Base-by-base conservation (phyloP, 495 filamentous ascomycete species). In the Baudoinia panamericana region DNA sequence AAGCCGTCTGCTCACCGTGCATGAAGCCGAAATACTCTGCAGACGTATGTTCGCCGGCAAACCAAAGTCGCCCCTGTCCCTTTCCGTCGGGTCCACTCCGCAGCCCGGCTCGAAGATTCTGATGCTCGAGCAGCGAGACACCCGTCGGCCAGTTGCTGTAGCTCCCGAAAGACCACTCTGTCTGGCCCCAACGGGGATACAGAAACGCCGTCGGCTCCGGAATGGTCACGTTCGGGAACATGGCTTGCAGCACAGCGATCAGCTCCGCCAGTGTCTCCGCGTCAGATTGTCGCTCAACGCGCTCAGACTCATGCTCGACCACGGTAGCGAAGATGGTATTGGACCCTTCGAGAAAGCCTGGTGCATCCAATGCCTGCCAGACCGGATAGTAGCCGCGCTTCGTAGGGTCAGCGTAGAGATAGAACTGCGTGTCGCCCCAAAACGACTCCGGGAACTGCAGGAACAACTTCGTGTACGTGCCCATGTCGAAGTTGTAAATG, bases 401-500 rank as follows among this genome's bases (percentile, higher is more conserved):
- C 10, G 57, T 61, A 0, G 75, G 68, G 36, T 72, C 69, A 9
- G 81, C 80, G 53, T 84, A 84, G 10, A 86, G 69, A 52, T 78
- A 73, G 60, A 72, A 83, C 51, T 84, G 69, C 3, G 72, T 75
- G 17, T 75, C 63, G 32, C 78, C 70, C 80, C 81, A 86, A 60
- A 82, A 86, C 5, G 73, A 72, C 25, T 76, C 59, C 41, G 71
- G 67, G 56, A 84, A 86, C 40, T 80, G 78, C 10, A 83, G 57
- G 64, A 84, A 84, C 46, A 84, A 75, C 52, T 84, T 84, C 40
- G 77, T 84, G 63, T 84, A 86, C 1, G 75, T 84, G 18, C 72
- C 78, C 71, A 86, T 81, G 43, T 68, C 65, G 56, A 81, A 81
- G 30, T 69, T 71, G 5, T 71, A 67, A 47, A 83, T 77, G 6